phyloP scores from a whole-genome alignment of 768 basidiomycete species.

The Porphyrellus cyaneotinctus region DNA sequence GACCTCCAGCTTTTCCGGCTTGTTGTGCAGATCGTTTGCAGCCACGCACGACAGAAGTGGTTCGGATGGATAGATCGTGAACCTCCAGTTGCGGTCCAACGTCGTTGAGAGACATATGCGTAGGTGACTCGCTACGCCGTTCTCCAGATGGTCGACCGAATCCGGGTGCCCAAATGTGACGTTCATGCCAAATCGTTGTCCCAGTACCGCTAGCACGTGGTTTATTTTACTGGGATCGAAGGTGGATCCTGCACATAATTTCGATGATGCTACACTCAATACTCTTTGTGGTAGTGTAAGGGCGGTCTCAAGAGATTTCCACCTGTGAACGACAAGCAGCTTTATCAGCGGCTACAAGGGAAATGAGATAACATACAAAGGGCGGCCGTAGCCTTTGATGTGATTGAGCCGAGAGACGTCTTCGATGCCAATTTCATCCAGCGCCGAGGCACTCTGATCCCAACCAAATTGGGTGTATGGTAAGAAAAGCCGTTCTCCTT shows the following conservation, averaged over 20 bases:
- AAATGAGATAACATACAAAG: background rate
- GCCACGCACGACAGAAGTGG: constrained; percentile 13
- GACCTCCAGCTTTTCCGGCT: background rate
- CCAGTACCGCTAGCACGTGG: constrained; percentile 1
- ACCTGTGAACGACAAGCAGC: background rate
- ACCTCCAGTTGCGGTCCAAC: constrained; percentile 8
- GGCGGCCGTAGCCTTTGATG: background rate
- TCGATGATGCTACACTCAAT: background rate
- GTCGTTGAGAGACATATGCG: constrained; percentile 8
- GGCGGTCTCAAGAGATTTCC: constrained; percentile 3
- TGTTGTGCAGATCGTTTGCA: background rate
- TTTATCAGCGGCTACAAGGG: background rate
- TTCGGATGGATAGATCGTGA: constrained; percentile 17
- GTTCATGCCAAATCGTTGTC: constrained; percentile 4
- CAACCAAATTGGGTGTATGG: constrained; percentile 14
- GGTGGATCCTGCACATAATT: background rate
- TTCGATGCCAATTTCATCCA: background rate
- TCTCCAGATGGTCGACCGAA: constrained; percentile 1
- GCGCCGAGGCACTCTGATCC: constrained; percentile 9
- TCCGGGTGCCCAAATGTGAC: constrained; percentile 2
- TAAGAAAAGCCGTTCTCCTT: background rate
- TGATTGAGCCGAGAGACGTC: background rate
- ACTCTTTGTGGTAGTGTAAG: background rate
- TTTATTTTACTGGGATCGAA: background rate
- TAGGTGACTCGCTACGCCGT: constrained; percentile 10